Conservation (phyloP, 1,139 yeast species). For the Ashbya aceris region DNA sequence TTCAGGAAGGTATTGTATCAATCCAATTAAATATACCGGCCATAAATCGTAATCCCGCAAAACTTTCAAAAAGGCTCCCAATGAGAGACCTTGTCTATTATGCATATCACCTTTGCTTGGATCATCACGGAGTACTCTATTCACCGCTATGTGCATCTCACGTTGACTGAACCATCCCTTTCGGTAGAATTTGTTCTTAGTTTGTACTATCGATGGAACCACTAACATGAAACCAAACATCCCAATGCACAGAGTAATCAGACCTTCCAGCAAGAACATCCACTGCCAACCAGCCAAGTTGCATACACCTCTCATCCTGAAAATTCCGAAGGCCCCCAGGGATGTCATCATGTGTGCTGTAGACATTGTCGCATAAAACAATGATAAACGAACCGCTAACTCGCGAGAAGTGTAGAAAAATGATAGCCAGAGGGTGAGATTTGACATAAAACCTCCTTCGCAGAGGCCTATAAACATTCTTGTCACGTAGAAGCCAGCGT, state of each 20-base stretch:
- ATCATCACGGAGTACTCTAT: slow-evolving; percentile 53
- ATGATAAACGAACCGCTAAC: slow-evolving; percentile 40
- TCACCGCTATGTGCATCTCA: slow-evolving; percentile 51
- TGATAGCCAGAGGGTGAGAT: slow-evolving; percentile 42
- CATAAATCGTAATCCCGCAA: slow-evolving; percentile 45
- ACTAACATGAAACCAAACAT: slow-evolving; percentile 40
- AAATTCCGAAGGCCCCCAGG: slow-evolving; percentile 38
- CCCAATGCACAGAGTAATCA: slow-evolving; percentile 43
- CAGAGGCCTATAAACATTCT: slow-evolving; percentile 40
- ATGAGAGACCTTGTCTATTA: slow-evolving; percentile 46
- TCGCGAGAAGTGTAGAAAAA: slow-evolving; percentile 45
- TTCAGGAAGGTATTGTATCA: slow-evolving; percentile 37
- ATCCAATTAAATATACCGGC: slow-evolving; percentile 47
- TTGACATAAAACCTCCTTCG: slow-evolving; percentile 51
- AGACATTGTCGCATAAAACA: slow-evolving; percentile 35
- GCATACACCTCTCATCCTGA: slow-evolving; percentile 34
- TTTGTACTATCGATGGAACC: slow-evolving; percentile 48
- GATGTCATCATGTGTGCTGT: slow-evolving; percentile 27
- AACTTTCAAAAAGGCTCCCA: slow-evolving; percentile 34
- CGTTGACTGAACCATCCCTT: slow-evolving; percentile 54
- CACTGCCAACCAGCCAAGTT: slow-evolving; percentile 41
- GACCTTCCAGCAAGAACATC: slow-evolving; percentile 51
- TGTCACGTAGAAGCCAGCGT: slow-evolving; percentile 33
- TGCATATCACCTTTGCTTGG: slow-evolving; percentile 62
- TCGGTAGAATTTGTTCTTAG: slow-evolving; percentile 37